Conservation (phyloP, 2,329 filamentous ascomycete species). For the Neonectria faginata region DNA sequence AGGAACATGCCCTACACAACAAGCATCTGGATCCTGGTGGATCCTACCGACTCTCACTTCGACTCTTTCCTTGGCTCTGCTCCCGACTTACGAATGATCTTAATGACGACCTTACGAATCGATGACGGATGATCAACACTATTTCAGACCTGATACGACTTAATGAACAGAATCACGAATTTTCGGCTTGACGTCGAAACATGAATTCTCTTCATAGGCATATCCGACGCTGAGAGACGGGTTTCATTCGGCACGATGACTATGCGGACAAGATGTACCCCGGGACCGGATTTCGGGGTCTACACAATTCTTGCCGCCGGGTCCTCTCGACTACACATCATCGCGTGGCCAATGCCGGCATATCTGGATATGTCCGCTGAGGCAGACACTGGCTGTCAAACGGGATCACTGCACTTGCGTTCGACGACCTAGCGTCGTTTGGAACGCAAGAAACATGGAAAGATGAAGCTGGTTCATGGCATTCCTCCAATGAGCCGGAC, state of each 20-base stretch:
- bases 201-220: conserved; percentile 46
- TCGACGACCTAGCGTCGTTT: conserved; percentile 18
- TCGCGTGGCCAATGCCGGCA: conserved; percentile 51
- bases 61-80: conserved; percentile 52
- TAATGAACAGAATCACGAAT: conserved; percentile 46
- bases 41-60: conserved; percentile 51
- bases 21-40: conserved; percentile 27
- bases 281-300: conserved; percentile 48
- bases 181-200: conserved; percentile 51
- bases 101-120: conserved; percentile 58
- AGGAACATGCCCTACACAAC: conserved; percentile 40
- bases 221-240: conserved; percentile 42
- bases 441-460: conserved; percentile 42
- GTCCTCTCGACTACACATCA: conserved; percentile 50
- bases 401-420: conserved; percentile 48
- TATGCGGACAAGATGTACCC: conserved; percentile 32
- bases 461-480: conserved; percentile 46
- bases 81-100: conserved; percentile 57
- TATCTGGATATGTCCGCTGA: conserved; percentile 56
- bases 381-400: conserved; percentile 61
- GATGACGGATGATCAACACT: conserved; percentile 53
- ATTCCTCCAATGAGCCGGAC: conserved; percentile 48
- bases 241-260: conserved; percentile 48
- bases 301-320: conserved; percentile 34
- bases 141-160: conserved; percentile 49